These are phyloP conservation scores for Termitomyces sp. DNA, from an alignment of 768 basidiomycete genomes.

Conservation along the genomic window DNA sequence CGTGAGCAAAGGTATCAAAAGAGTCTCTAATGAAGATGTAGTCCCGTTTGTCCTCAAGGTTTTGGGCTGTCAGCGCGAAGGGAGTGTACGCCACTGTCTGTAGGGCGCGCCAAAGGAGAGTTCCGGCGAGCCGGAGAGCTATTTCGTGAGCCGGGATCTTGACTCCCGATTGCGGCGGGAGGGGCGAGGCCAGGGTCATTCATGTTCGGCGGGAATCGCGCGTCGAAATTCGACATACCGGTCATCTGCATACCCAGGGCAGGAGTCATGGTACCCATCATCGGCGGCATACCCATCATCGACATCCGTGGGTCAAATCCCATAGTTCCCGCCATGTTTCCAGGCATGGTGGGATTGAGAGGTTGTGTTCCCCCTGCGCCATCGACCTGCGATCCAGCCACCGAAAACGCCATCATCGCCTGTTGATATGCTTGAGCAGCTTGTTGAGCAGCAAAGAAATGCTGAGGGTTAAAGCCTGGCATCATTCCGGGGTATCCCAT, in stretches of 20 bases:
- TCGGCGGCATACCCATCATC: constrained; percentile 75
- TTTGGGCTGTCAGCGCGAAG: constrained; percentile 34
- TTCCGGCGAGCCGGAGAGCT: constrained; percentile 48
- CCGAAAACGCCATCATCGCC: constrained; percentile 79
- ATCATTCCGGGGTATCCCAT: constrained; percentile 59
- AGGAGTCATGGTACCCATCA: constrained; percentile 28
- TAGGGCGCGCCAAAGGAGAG: constrained; percentile 41
- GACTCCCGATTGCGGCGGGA: constrained; percentile 25
- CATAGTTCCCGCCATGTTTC: constrained; percentile 20
- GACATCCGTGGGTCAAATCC: constrained; percentile 73
- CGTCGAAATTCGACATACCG: constrained; percentile 54
- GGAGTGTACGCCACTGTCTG: constrained; percentile 18
- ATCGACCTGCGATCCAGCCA: constrained; percentile 63
- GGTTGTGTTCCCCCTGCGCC: constrained; percentile 35
- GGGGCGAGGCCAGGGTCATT: constrained; percentile 32
- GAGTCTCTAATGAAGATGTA: not conserved
- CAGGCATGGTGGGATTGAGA: constrained; percentile 52
- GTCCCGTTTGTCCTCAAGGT: constrained; percentile 12
- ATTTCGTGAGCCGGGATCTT: constrained; percentile 35
- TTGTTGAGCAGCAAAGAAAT: constrained; percentile 83
- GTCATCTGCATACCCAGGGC: constrained; percentile 54
- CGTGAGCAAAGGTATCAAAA: not conserved
- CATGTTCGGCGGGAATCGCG: constrained; percentile 42
- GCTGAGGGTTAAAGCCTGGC: constrained; percentile 58
- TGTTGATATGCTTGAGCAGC: constrained; percentile 86